Percentiles rank a stretch among this genome's conserved stretches.
phyloP scores from a whole-genome alignment of 805 yeast species.

The Wickerhamomyces mucosus region DNA sequence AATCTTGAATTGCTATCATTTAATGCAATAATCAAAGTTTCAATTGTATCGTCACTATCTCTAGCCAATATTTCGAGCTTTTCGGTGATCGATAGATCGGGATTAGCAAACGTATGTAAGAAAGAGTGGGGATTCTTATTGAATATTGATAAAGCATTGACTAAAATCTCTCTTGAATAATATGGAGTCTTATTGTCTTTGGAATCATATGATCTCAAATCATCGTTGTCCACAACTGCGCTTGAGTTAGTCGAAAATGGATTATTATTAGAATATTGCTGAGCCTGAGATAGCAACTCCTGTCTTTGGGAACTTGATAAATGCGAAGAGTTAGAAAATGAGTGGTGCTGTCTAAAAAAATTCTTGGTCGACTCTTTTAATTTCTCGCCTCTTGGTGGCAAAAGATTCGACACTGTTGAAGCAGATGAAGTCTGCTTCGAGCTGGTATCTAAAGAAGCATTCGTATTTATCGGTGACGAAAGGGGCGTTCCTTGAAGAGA shows the following conservation, averaged over 20 bases:
- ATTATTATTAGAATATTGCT: not conserved
- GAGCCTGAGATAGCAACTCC: not conserved
- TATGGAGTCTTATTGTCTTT: conserved; percentile 8
- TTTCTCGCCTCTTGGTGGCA: conserved; percentile 17
- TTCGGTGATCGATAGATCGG: conserved; percentile 1
- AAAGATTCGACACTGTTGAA: conserved; percentile 11
- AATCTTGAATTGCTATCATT: conserved; percentile 27
- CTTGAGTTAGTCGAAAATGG: not conserved
- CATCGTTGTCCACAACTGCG: conserved; percentile 5
- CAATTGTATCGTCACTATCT: conserved; percentile 6
- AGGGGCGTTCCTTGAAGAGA: too few species aligned
- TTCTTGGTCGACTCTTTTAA: conserved; percentile 17
- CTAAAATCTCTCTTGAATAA: conserved; percentile 18
- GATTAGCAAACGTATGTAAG: conserved; percentile 8
- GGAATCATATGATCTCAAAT: conserved; percentile 9
- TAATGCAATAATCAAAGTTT: conserved; percentile 31
- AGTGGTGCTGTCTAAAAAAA: conserved; percentile 14
- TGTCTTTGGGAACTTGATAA: not conserved
- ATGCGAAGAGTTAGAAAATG: conserved; percentile 1
- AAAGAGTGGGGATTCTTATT: conserved; percentile 25
- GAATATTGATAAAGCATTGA: conserved; percentile 23
- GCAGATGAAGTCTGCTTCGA: conserved; percentile 10
- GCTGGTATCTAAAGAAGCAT: conserved; percentile 2
- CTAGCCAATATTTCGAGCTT: conserved; percentile 4
- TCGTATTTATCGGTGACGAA: too few species aligned